These are phyloP conservation scores for Zasmidium citrigriseum DNA, from an alignment of 2,329 filamentous ascomycete species.

Conservation along the genomic window DNA sequence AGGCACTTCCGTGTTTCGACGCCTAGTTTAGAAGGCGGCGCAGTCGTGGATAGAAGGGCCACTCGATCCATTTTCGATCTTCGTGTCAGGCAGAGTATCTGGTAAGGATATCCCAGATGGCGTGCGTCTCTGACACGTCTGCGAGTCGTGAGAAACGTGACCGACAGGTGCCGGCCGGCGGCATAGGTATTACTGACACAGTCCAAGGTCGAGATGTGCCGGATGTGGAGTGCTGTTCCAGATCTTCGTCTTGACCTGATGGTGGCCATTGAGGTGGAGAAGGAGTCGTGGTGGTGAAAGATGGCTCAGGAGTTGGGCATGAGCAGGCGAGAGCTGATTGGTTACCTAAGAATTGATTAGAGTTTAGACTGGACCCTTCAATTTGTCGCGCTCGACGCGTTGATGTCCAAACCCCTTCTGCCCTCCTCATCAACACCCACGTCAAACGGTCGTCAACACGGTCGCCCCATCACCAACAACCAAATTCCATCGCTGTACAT, in stretches of 20 bases:
- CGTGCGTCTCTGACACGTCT: too few species aligned
- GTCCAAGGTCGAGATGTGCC: too few species aligned
- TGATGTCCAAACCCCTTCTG: background rate
- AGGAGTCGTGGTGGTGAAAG: background rate
- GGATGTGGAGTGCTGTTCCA: too few species aligned
- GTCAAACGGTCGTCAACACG: background rate
- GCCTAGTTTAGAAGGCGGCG: too few species aligned
- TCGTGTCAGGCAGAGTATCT: too few species aligned
- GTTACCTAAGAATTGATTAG: background rate
- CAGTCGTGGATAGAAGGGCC: too few species aligned
- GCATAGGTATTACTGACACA: too few species aligned
- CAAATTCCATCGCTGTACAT: conserved; percentile 4
- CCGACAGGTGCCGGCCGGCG: too few species aligned
- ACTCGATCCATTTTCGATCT: too few species aligned
- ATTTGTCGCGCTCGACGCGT: background rate
- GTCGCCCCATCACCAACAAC: background rate
- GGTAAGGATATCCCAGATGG: too few species aligned
- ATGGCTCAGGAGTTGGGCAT: background rate
- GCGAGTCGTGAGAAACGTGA: too few species aligned
- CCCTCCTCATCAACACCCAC: background rate
- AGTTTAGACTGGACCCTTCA: background rate
- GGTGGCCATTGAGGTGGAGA: background rate
- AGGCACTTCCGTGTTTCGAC: too few species aligned
- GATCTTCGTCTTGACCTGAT: background rate
- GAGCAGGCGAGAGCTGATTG: background rate